A percentile compares a stretch with the other conserved stretches of the same genome.
Conservation (phyloP, 768 basidiomycete species). For the Hydnomerulius pinastri region DNA sequence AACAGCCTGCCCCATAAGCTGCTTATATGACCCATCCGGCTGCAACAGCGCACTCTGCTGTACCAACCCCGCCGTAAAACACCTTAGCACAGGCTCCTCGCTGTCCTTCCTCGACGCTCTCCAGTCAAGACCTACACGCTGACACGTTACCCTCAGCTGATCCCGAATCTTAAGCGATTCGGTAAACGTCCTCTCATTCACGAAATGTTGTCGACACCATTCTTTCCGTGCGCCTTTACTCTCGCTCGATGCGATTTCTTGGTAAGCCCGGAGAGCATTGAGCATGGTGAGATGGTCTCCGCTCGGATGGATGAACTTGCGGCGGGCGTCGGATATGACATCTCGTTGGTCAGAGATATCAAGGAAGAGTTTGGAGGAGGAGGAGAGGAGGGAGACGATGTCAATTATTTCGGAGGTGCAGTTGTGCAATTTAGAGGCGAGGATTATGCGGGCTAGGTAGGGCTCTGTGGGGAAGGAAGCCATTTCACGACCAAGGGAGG, state of each 20-base stretch:
- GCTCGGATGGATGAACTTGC: slow-evolving; percentile 77
- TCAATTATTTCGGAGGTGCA: slow-evolving; percentile 82
- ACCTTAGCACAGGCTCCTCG: slow-evolving; percentile 67
- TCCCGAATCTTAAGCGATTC: slow-evolving; percentile 79
- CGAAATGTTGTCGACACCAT: slow-evolving; percentile 84
- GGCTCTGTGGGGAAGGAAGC: slow-evolving; percentile 94
- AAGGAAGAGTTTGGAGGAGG: slow-evolving; percentile 79
- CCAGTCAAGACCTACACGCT: slow-evolving; percentile 61
- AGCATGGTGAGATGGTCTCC: slow-evolving; percentile 93
- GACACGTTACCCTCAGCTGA: slow-evolving; percentile 73
- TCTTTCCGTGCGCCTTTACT: slow-evolving; percentile 51
- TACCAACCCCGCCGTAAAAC: slow-evolving; percentile 74
- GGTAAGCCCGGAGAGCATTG: slow-evolving; percentile 81
- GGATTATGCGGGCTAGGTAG: slow-evolving; percentile 69
- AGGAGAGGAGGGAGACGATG: slow-evolving; percentile 81
- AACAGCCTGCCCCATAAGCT: slow-evolving; percentile 70
- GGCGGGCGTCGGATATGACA: slow-evolving; percentile 63
- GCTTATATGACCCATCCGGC: slow-evolving; percentile 87
- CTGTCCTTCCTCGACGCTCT: slow-evolving; percentile 58
- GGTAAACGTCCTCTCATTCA: slow-evolving; percentile 79
- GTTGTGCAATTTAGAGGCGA: slow-evolving; percentile 71
- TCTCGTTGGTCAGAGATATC: slow-evolving; percentile 79
- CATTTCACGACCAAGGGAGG: slow-evolving; percentile 79
- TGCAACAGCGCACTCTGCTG: slow-evolving; percentile 84
- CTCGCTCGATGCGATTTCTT: slow-evolving; percentile 58